phyloP scores from a whole-genome alignment of 257 asterid species.

The Solanum bulbocastanum region DNA sequence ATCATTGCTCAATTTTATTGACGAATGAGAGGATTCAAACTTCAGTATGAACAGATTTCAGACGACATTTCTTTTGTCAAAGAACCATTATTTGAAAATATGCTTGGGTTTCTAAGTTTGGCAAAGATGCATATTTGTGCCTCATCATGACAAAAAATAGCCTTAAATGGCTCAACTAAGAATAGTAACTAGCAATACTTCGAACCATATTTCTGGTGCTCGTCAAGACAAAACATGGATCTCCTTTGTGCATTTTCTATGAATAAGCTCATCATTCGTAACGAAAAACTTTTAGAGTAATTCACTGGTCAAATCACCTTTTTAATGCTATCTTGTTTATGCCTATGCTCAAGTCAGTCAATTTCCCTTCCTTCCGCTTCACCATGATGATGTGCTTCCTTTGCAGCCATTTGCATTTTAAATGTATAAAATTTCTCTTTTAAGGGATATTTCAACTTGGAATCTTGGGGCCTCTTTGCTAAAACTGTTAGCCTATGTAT shows the following conservation, averaged over 20 bases:
- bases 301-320: neutral
- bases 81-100: neutral
- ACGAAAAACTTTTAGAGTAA: neutral
- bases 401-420: neutral
- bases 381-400: neutral
- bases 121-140: neutral
- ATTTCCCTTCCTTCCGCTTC: neutral
- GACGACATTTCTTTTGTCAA: neutral
- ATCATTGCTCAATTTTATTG: neutral
- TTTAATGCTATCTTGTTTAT: neutral
- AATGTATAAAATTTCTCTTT: neutral
- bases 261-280: neutral
- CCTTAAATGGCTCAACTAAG: neutral
- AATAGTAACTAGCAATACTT: neutral
- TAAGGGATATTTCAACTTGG: neutral
- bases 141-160: neutral
- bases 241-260: neutral
- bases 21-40: neutral
- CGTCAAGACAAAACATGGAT: neutral
- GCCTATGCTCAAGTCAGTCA: neutral
- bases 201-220: neutral
- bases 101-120: neutral
- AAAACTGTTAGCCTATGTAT: neutral
- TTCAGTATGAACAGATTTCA: neutral
- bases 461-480: neutral